Conservation (phyloP, 306 rosid species). For the Dalbergia oliveri region DNA sequence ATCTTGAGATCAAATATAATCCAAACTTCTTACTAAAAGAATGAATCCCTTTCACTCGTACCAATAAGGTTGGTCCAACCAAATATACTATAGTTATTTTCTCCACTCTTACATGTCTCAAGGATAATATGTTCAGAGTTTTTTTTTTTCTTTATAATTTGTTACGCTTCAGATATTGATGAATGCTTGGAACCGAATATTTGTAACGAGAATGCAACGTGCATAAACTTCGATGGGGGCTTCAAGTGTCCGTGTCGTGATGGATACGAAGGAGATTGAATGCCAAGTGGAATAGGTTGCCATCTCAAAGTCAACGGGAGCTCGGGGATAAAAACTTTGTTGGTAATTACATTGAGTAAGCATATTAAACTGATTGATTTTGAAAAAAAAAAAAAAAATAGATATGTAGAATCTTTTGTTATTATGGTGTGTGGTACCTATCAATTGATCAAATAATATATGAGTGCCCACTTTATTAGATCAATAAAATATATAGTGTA, state of each 20-base stretch:
- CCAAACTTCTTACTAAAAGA: no score
- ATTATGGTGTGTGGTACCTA: no score
- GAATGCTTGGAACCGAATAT: slow-evolving; percentile 42
- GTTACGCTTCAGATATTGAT: slow-evolving; percentile 38
- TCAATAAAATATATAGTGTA: no score
- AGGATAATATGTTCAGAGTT: no score
- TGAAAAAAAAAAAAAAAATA: neutral
- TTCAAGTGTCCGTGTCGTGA: slow-evolving; percentile 33
- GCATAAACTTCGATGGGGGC: slow-evolving; percentile 29
- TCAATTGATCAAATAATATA: no score
- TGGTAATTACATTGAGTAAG: slow-evolving; percentile 43
- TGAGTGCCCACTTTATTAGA: no score
- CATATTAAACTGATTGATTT: neutral
- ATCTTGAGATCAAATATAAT: no score
- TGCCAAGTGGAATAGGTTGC: slow-evolving; percentile 25
- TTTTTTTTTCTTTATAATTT: neutral
- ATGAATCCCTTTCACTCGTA: no score
- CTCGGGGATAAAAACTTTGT: neutral
- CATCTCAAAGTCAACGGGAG: neutral
- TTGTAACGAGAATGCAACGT: slow-evolving; percentile 10
- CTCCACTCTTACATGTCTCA: no score
- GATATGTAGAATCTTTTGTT: no score
- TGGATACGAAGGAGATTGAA: slow-evolving; percentile 41
- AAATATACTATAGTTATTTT: no score
- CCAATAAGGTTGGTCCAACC: no score